Base-by-base conservation (phyloP, 2,329 filamentous ascomycete genomes). In the Sphaerulina vaccinii region DNA sequence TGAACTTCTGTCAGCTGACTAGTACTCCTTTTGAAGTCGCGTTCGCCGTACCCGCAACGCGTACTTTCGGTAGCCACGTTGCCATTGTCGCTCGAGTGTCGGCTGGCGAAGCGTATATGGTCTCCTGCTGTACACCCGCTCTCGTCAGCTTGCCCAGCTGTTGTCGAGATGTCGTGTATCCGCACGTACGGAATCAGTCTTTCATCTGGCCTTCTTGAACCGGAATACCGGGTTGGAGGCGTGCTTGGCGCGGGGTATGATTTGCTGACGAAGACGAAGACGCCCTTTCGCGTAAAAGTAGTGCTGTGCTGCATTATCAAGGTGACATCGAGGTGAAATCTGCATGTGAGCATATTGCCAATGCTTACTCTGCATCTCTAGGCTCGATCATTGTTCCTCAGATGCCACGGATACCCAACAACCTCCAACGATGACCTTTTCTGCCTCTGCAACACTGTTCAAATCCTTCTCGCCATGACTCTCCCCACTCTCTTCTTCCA, bases 31-130 rank as follows among this genome's bases (percentile, higher is more conserved):
- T 10, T 11, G 37, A 13, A 11, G 21, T 10, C 19, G 27, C 16
- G 19, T 2, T 24, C 19, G 21, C 24, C 46, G n/a, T 50, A 59
- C 60, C 58, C 36, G 61, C 61, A 4, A 62, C 56, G 41, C 56
- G 49, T 8, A 63, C 61, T 40, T 60, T 63, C 6, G 61, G 59
- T 1, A 63, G 57, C 61, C 61, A 62, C 5, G 38, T 36, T 5
- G 56, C 32, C 58, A 60, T 60, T 16, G 3, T 19, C 15, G 27
- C n/a, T 32, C 27, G 27, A 32, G 22, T 43, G 49, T 40, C 15
- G 24, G 5, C 27, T 11, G 27, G 5, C 1, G 10, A 7, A 4
- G 27, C 27, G 27, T 32, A 10, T 3, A 10, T 13, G 27, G 8
- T 10, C 27, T 32, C 27, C 3, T 13, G 27, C 27, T 11, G n/a